These are phyloP conservation scores for Rhododendron vialii DNA, from an alignment of 148 eudicot species.

Conservation along the genomic window DNA sequence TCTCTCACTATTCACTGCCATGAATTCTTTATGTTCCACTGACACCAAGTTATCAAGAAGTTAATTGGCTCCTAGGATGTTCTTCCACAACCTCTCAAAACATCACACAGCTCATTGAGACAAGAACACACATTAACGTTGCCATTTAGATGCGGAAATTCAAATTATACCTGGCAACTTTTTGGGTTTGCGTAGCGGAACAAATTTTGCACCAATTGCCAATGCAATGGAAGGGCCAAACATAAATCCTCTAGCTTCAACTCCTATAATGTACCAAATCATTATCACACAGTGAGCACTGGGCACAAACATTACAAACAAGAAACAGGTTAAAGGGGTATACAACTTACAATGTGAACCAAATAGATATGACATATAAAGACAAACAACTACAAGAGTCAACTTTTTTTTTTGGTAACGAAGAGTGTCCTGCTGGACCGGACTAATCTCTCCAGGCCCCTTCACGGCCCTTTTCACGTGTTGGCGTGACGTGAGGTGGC, in stretches of 20 bases:
- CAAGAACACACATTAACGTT: neutral
- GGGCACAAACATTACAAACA: neutral
- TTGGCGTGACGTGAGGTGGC: neutral
- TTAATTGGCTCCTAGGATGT: neutral
- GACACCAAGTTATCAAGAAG: too few relatives aligned
- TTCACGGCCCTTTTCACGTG: neutral
- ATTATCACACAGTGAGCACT: neutral
- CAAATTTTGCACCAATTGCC: conserved; percentile 66
- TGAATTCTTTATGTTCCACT: neutral
- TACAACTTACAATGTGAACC: neutral
- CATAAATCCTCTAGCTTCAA: conserved; percentile 72
- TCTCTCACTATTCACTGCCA: neutral
- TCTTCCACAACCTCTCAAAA: neutral
- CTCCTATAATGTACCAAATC: conserved; percentile 29
- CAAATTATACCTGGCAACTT: conserved; percentile 52
- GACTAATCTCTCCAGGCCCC: neutral
- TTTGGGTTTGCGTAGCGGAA: conserved; percentile 57
- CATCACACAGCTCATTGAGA: neutral
- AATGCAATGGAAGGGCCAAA: conserved; percentile 66
- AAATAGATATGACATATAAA: too few relatives aligned
- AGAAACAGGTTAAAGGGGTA: neutral
- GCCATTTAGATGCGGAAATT: neutral
- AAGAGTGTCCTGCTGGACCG: neutral
- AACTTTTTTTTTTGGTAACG: neutral
- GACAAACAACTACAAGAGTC: neutral